Base-by-base conservation (phyloP, 495 filamentous ascomycete species). In the Achaetomiella virescens region DNA sequence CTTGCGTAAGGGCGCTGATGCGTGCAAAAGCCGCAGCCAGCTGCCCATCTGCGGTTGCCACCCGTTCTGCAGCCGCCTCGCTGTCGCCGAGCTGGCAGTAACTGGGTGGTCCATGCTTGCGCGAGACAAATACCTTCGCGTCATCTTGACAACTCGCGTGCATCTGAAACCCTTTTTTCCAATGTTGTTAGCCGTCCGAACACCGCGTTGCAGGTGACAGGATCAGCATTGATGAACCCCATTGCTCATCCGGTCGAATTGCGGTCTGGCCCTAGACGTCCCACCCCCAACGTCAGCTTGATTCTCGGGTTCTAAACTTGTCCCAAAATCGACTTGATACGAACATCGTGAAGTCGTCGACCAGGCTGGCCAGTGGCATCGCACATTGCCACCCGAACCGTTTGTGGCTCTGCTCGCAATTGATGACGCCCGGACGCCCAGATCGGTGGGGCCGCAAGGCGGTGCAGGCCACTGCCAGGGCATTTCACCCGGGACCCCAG, bases 1-100 rank as follows among this genome's bases (percentile, higher is more conserved):
- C 35, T 50, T 50, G 48, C 48, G 46, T 48, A 48, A 48, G 12
- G 31, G 18, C 27, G 46, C 46, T 48, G 46, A 48, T 48, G 45
- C 46, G 18, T 8, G 9, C 29, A 48, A 48, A 47, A 37, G 29
- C 46, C 46, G n/a, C n/a, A 8, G 46, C 46, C 46, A 37, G 46
- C 46, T 48, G 46, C 29, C 46, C 18, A 0, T n/a, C 35, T 6
- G 10, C 18, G 17, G 18, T 31, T 48, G 17, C 17, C 46, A 37
- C 25, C 44, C 44, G 46, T 8, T 11, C 31, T 33, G 31, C 31
- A 33, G 31, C 31, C 31, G 31, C 31, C 31, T 33, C 31, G 31
- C 31, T 33, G 31, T 33, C 0, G 6, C 43, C 25, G 12, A 46
- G 3, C 14, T 46, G 4, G 10, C n/a, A 29, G 2, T 46, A 15